Evolutionary conservation across 1,284 basidiomycete species (phyloP).

Genomic region (Xerocomus minutiporus): DNA sequence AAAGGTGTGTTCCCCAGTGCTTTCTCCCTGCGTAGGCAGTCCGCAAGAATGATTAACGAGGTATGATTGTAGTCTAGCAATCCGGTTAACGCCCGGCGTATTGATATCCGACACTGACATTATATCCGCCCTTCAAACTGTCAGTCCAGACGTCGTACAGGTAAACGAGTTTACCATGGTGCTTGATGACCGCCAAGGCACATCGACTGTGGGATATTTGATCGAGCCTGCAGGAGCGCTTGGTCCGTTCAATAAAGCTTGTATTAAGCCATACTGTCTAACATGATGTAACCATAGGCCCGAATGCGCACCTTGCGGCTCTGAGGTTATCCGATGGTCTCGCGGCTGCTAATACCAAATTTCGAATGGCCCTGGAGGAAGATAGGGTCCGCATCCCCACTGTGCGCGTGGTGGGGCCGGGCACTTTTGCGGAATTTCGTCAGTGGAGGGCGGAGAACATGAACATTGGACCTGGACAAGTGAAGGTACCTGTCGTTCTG

Average conservation of each 20-base stretch:
- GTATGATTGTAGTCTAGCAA: neutral
- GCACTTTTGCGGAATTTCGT: slow-evolving; percentile 13
- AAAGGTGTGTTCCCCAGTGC: neutral
- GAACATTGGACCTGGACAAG: slow-evolving; percentile 9
- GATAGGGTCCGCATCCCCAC: slow-evolving; percentile 1
- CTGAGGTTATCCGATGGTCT: neutral
- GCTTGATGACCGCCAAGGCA: neutral
- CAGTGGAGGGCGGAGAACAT: slow-evolving; percentile 5
- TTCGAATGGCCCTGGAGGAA: neutral
- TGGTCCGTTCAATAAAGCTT: neutral
- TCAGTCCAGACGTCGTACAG: neutral
- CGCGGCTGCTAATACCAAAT: neutral
- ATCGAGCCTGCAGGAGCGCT: neutral
- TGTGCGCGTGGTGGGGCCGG: slow-evolving; percentile 1
- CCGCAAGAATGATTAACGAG: neutral
- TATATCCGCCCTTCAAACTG: neutral
- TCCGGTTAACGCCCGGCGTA: neutral
- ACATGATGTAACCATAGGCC: neutral
- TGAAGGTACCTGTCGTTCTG: slow-evolving; percentile 7
- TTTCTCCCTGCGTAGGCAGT: neutral
- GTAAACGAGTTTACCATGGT: neutral
- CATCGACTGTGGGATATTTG: neutral
- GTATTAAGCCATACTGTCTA: neutral
- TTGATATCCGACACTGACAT: neutral
- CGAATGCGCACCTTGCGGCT: neutral